Percentiles rank a stretch among this genome's conserved stretches.
These are phyloP conservation scores for Colletotrichum tamarilloi DNA, from an alignment of 2,329 filamentous ascomycete genomes.

Conservation along the genomic window DNA sequence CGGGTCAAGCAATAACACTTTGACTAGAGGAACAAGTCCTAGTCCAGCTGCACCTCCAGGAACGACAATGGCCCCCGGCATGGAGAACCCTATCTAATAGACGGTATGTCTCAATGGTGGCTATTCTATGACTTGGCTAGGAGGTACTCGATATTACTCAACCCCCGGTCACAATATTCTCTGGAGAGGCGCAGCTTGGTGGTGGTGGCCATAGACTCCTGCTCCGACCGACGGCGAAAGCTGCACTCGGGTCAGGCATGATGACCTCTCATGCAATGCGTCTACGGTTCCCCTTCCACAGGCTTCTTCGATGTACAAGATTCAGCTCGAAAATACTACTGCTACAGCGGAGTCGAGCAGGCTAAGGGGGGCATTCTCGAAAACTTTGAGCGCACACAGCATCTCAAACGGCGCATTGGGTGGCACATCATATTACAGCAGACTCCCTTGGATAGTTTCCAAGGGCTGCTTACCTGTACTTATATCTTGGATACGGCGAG, in stretches of 20 bases:
- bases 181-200: neutral
- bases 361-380: neutral
- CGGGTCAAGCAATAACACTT: constrained; percentile 48
- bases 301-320: neutral
- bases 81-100: constrained; percentile 56
- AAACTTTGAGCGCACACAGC: neutral
- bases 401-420: neutral
- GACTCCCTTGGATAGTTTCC: neutral
- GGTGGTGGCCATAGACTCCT: neutral
- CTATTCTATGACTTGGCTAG: neutral
- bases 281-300: no score
- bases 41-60: constrained; percentile 40
- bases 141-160: neutral
- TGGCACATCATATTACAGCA: neutral
- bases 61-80: constrained; percentile 44
- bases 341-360: neutral
- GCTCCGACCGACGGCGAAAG: neutral
- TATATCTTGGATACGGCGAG: constrained; percentile 24
- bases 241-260: neutral
- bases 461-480: constrained; percentile 11
- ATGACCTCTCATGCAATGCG: neutral
- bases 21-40: constrained; percentile 47
- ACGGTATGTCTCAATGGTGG: neutral
- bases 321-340: neutral
- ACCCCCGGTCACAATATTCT: neutral